Conservation (phyloP, 139 green algal species). For the Desmodesmus armatus region DNA sequence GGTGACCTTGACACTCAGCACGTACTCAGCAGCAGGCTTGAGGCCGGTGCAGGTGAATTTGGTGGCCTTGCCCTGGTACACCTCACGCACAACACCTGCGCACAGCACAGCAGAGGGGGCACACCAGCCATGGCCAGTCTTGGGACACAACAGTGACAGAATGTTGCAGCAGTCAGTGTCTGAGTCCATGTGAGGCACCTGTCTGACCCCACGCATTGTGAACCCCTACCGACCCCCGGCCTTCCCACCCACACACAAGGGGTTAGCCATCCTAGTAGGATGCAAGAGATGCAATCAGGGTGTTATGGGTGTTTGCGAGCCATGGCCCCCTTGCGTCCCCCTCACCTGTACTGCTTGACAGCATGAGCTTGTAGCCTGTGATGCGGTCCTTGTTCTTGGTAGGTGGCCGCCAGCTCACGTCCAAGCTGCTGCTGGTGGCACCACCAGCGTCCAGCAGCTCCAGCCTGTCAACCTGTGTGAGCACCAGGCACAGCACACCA, state of each 20-base stretch:
- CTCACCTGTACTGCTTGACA: slow-evolving; percentile 74
- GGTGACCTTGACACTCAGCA: slow-evolving; percentile 90
- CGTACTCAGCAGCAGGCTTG: slow-evolving; percentile 80
- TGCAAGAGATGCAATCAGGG: no score
- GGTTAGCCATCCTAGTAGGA: no score
- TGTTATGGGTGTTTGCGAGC: no score
- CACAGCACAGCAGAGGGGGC: no score
- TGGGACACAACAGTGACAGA: not conserved
- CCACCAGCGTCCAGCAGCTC: slow-evolving; percentile 64
- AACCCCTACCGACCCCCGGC: no score
- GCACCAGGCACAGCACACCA: not conserved
- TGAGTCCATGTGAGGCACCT: no score
- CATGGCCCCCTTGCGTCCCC: no score
- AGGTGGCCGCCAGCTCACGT: slow-evolving; percentile 74
- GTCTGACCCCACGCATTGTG: no score
- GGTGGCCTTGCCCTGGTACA: slow-evolving; percentile 60
- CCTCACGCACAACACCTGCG: slow-evolving; percentile 77
- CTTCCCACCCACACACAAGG: no score
- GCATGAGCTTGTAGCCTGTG: slow-evolving; percentile 88
- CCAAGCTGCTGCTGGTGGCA: slow-evolving; percentile 48
- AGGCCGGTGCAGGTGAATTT: slow-evolving; percentile 65
- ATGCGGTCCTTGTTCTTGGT: slow-evolving; percentile 86
- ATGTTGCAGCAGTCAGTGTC: no score
- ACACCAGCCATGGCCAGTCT: not conserved
- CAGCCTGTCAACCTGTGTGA: slow-evolving; percentile 50